Evolutionary conservation across 2,329 filamentous ascomycete species (phyloP).

Genomic region (Chrysoporthe cubensis): DNA sequence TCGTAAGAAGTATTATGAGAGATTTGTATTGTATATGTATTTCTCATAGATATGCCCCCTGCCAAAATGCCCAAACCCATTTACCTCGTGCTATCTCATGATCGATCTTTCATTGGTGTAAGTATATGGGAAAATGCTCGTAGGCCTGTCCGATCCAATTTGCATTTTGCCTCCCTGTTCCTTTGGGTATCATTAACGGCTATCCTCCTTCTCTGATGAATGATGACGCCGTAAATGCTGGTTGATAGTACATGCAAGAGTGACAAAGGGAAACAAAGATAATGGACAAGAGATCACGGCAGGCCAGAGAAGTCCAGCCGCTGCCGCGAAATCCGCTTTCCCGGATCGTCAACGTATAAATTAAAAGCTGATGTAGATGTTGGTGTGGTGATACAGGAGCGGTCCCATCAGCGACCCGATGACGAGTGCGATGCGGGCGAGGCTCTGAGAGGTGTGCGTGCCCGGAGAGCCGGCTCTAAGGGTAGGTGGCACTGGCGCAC

Average conservation of each 20-base stretch:
- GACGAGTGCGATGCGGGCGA: slow-evolving; percentile 25
- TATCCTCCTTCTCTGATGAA: slow-evolving; percentile 28
- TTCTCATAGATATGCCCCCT: slow-evolving; percentile 13
- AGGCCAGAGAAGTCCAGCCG: slow-evolving; percentile 5
- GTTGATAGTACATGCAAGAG: slow-evolving; percentile 26
- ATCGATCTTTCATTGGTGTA: slow-evolving; percentile 11
- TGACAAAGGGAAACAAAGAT: slow-evolving; percentile 12
- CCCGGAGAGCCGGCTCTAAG: slow-evolving; percentile 28
- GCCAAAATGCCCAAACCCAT: slow-evolving; percentile 9
- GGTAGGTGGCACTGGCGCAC: slow-evolving; percentile 1
- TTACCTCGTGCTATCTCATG: slow-evolving; percentile 25
- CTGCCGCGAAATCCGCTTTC: slow-evolving; percentile 17
- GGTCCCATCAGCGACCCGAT: slow-evolving; percentile 7
- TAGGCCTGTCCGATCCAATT: slow-evolving; percentile 3
- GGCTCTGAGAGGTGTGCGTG: slow-evolving; percentile 25
- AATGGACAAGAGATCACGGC: not conserved
- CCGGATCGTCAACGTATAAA: slow-evolving; percentile 19
- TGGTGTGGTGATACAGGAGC: slow-evolving; percentile 26
- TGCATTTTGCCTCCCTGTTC: slow-evolving; percentile 23
- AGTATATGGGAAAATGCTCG: slow-evolving; percentile 1
- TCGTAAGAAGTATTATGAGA: slow-evolving; percentile 11
- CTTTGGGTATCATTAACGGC: slow-evolving; percentile 28
- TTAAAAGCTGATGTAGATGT: slow-evolving; percentile 25
- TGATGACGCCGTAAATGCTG: slow-evolving; percentile 28
- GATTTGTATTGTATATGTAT: slow-evolving; percentile 16